Evolutionary conservation across 2,329 filamentous ascomycete genomes (phyloP), one percentile per base, ranked within the genome.

Genomic region (Diaporthe helianthi): DNA sequence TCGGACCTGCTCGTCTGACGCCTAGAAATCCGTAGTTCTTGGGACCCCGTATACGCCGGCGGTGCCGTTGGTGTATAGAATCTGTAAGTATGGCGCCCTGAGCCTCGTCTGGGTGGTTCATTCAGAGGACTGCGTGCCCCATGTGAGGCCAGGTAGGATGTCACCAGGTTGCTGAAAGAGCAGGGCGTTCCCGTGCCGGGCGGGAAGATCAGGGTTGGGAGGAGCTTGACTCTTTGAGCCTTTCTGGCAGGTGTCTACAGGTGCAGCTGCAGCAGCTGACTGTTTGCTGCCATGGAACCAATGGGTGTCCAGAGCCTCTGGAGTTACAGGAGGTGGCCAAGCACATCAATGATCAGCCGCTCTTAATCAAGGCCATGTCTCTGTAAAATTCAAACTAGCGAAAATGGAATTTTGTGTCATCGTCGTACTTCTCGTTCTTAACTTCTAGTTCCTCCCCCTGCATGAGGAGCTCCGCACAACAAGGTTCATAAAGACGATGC

Each of bases 371-470:
- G 8, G 3, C n/a, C 29, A 15, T 19, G 12, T 24, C 7, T 47
- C 10, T 29, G 4, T 33, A 51, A 31, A 33, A 31, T n/a, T 31
- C 10, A 54, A 22, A 19, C 41, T 66, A 19, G 53, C 44, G 9
- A 60, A 8, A 19, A 61, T 61, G 38, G 66, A 63, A 49, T 33
- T 52, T 15, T 33, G 55, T 4, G 44, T 72, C 51, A 24, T 69
- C 5, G 49, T 69, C 7, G 55, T 67, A 4, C 54, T 71, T 10
- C 31, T 71, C 4, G 58, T 69, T 33, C 38, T 72, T 5, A 72
- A 52, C 29, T 66, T 71, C 44, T 66, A 72, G 54, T 69, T 69
- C 29, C 54, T 72, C 15, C 24, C 61, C 8, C 38, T 72, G 51
- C 71, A 69, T 2, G 55, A 69, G 33, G 66, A 69, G 12, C 29